A percentile compares a stretch with the other conserved stretches of the same genome.
Conservation (phyloP, 352 stramenopile genomes). For the Thalassiosira delicatula region DNA sequence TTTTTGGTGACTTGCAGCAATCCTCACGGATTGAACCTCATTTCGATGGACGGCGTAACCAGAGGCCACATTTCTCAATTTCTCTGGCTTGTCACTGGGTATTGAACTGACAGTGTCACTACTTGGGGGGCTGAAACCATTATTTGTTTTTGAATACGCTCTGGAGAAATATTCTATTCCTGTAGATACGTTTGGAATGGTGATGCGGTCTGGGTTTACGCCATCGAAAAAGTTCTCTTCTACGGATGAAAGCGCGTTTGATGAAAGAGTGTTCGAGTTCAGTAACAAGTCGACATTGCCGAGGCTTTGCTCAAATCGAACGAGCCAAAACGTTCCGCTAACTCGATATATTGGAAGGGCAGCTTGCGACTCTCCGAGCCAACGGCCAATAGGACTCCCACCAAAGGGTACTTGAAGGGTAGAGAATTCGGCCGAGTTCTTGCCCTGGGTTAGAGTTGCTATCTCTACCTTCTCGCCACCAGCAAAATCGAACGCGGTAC, state of each 20-base stretch:
- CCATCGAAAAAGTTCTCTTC: conserved; percentile 59
- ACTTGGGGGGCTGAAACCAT: conserved; percentile 67
- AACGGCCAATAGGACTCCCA: conserved; percentile 34
- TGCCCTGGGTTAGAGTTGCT: conserved; percentile 39
- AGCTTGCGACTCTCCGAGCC: conserved; percentile 54
- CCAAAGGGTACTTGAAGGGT: conserved; percentile 55
- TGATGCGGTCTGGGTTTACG: conserved; percentile 63
- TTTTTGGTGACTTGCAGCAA: conserved; percentile 77
- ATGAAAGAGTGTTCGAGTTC: conserved; percentile 40
- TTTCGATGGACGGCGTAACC: conserved; percentile 81
- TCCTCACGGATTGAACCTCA: conserved; percentile 89
- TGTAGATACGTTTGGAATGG: conserved; percentile 70
- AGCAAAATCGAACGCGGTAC: conserved; percentile 48
- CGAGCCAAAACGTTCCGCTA: conserved; percentile 70
- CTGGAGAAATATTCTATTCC: conserved; percentile 83
- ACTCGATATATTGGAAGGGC: conserved; percentile 75
- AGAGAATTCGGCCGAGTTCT: conserved; percentile 46
- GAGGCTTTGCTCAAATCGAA: conserved; percentile 81
- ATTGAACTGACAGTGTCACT: conserved; percentile 57
- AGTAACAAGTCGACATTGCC: conserved; percentile 67
- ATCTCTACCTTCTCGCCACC: conserved; percentile 52
- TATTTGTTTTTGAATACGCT: conserved; percentile 66
- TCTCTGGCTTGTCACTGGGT: conserved; percentile 60
- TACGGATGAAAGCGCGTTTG: conserved; percentile 37
- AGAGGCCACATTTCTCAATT: conserved; percentile 53